Conservation (phyloP, 1,139 yeast genomes). For the Hyphopichia fennica region DNA sequence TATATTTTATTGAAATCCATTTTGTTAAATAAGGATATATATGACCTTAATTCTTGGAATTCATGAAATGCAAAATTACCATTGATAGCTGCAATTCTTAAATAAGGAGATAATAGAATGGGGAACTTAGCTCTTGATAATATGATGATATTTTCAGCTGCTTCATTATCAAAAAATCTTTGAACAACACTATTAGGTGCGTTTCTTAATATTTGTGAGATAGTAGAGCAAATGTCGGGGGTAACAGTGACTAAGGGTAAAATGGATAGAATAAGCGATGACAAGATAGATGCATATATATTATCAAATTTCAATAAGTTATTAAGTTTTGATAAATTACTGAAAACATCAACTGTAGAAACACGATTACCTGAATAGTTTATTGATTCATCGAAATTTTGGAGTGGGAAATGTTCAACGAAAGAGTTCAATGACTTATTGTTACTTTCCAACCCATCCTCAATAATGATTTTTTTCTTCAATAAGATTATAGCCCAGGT, state of each 20-base stretch:
- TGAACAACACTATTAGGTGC: slow-evolving; percentile 60
- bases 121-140: slow-evolving; percentile 77
- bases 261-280: slow-evolving; percentile 58
- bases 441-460: slow-evolving; percentile 26
- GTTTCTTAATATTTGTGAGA: slow-evolving; percentile 49
- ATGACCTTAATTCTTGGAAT: slow-evolving; percentile 58
- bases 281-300: slow-evolving; percentile 57
- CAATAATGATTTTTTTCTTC: slow-evolving; percentile 50
- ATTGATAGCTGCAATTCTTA: slow-evolving; percentile 61
- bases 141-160: slow-evolving; percentile 55
- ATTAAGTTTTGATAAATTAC: slow-evolving; percentile 42
- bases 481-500: slow-evolving; percentile 72
- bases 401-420: slow-evolving; percentile 12
- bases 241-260: slow-evolving; percentile 65
- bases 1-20: slow-evolving; percentile 38
- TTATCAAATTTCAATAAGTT: slow-evolving; percentile 49
- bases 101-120: slow-evolving; percentile 59
- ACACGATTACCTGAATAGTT: slow-evolving; percentile 44
- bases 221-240: slow-evolving; percentile 51
- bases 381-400: slow-evolving; percentile 18
- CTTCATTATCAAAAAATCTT: slow-evolving; percentile 55
- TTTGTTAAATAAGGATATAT: slow-evolving; percentile 47
- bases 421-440: slow-evolving; percentile 7
- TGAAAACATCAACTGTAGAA: slow-evolving; percentile 47
- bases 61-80: slow-evolving; percentile 68